Percentiles rank a stretch among this genome's conserved stretches.
phyloP scores from a whole-genome alignment of 805 yeast genomes.

The Suhomyces pyralidae region DNA sequence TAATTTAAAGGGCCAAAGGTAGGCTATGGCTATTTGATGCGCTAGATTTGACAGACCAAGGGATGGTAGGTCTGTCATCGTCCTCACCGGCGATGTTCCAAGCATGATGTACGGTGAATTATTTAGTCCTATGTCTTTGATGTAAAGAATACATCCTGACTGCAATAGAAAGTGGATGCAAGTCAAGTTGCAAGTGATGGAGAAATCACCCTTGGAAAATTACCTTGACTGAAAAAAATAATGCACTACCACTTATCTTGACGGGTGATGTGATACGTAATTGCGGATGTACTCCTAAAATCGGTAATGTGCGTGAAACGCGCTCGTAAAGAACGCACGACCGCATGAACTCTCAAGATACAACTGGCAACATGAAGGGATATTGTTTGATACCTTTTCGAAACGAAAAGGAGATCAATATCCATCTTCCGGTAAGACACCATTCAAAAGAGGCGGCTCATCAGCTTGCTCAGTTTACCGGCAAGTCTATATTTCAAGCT shows the following conservation, averaged over 20 bases:
- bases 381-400: background rate
- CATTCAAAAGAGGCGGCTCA: background rate
- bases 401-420: background rate
- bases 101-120: background rate
- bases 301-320: background rate
- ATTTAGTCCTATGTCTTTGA: background rate
- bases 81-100: background rate
- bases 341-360: background rate
- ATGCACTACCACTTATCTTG: background rate
- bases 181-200: background rate
- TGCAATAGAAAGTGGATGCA: background rate
- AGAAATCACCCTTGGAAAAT: background rate
- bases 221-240: background rate
- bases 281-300: background rate
- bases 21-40: background rate
- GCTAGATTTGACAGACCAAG: background rate
- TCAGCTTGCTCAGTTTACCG: background rate
- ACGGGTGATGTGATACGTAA: background rate
- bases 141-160: background rate
- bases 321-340: background rate
- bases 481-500: background rate
- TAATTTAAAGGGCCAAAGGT: too few species aligned
- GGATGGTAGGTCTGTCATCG: background rate
- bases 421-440: background rate
- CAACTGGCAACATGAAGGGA: background rate